These are phyloP conservation scores for Serendipita sp. DNA, from an alignment of 768 basidiomycete genomes.

Conservation along the genomic window DNA sequence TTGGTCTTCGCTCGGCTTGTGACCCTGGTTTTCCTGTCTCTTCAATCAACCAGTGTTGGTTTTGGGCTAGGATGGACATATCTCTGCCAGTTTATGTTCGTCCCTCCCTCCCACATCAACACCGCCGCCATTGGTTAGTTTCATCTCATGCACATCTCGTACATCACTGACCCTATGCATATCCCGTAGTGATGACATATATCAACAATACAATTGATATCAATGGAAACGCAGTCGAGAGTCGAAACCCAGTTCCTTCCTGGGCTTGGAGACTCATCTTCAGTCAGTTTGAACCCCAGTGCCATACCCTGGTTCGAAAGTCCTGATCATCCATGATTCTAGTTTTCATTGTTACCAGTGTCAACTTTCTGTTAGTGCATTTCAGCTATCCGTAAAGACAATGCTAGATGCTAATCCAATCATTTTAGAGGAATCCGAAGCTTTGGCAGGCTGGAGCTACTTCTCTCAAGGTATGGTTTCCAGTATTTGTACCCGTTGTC, in stretches of 20 bases:
- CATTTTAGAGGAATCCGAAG: neutral
- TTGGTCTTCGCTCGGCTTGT: too few relatives aligned
- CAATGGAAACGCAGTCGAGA: neutral
- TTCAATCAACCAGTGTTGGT: neutral
- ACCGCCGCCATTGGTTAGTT: neutral
- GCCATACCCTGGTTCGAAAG: too few relatives aligned
- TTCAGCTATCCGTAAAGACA: neutral
- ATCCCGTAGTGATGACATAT: neutral
- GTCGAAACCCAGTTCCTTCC: neutral
- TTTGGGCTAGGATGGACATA: neutral
- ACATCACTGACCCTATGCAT: neutral
- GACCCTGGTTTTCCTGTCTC: neutral
- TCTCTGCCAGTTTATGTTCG: slow-evolving; percentile 1
- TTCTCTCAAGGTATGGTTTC: neutral
- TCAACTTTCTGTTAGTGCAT: slow-evolving; percentile 2
- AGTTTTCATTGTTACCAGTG: neutral
- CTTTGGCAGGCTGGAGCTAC: neutral
- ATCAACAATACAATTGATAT: neutral
- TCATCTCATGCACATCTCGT: neutral
- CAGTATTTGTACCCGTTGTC: neutral
- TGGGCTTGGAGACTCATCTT: neutral
- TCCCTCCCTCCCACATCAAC: neutral
- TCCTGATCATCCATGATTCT: neutral
- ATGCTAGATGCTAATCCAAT: neutral
- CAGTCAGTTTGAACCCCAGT: neutral